Evolutionary conservation across 1,139 yeast species (phyloP).

Genomic region (Blastobotrys petasosporus): DNA sequence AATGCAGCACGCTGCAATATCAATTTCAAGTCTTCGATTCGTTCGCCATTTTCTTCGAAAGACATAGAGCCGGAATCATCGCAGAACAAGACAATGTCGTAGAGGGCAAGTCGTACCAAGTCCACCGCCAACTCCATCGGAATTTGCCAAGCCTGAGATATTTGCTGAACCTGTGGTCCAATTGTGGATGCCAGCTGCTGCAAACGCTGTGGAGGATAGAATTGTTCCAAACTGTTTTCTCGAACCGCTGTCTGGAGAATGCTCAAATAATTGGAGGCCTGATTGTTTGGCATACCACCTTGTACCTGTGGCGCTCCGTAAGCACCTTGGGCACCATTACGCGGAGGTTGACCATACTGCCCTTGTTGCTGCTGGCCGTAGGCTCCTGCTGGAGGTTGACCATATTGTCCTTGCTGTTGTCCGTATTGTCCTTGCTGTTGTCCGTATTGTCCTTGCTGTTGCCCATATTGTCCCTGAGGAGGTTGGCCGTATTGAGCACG

Average conservation of each 20-base stretch:
- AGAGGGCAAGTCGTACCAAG: slow-evolving; percentile 30
- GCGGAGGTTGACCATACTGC: slow-evolving; percentile 24
- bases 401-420: slow-evolving; percentile 1
- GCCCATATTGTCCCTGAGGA: slow-evolving; percentile 1
- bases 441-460: slow-evolving; percentile 3
- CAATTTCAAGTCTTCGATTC: slow-evolving; percentile 33
- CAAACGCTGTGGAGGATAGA: slow-evolving; percentile 31
- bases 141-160: slow-evolving; percentile 28
- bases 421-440: not conserved
- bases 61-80: slow-evolving; percentile 37
- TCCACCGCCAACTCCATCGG: slow-evolving; percentile 33
- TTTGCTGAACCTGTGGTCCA: slow-evolving; percentile 22
- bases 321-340: slow-evolving; percentile 7
- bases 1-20: slow-evolving; percentile 31
- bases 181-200: slow-evolving; percentile 29
- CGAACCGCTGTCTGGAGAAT: slow-evolving; percentile 28
- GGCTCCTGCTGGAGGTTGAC: slow-evolving; percentile 10
- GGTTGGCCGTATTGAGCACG: slow-evolving; percentile 5
- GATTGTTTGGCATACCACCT: slow-evolving; percentile 7
- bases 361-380: slow-evolving; percentile 14
- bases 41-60: slow-evolving; percentile 35
- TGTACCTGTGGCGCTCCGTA: slow-evolving; percentile 10
- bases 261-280: slow-evolving; percentile 16
- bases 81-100: slow-evolving; percentile 31
- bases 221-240: slow-evolving; percentile 29